Conservation (phyloP, 1,139 yeast genomes). For the Kluyveromyces marxianus region DNA sequence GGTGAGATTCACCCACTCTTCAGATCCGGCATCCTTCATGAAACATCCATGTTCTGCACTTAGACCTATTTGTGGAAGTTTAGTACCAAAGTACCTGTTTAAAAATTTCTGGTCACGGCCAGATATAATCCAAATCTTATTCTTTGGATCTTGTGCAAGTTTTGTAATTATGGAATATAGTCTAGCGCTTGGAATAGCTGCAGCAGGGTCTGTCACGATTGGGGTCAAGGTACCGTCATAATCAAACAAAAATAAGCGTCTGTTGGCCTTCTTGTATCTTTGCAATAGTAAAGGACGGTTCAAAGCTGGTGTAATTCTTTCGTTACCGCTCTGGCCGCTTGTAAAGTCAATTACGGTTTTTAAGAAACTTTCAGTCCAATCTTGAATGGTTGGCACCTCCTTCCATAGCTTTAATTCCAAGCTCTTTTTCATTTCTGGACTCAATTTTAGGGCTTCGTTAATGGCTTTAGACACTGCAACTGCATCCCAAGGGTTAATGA, state of each 20-base stretch:
- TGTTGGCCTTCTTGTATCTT: conserved; percentile 51
- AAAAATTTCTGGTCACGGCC: conserved; percentile 92
- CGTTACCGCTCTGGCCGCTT: conserved; percentile 23
- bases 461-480: conserved; percentile 87
- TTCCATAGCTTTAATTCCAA: conserved; percentile 50
- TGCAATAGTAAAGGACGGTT: conserved; percentile 61
- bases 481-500: conserved; percentile 95
- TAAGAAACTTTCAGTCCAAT: conserved; percentile 69
- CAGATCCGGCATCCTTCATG: conserved; percentile 57
- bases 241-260: conserved; percentile 82
- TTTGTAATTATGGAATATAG: conserved; percentile 52
- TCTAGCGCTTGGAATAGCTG: conserved; percentile 86
- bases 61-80: conserved; percentile 56
- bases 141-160: conserved; percentile 67
- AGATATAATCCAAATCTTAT: conserved; percentile 89
- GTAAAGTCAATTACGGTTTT: conserved; percentile 16
- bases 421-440: conserved; percentile 35
- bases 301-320: conserved; percentile 67
- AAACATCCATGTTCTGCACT: conserved; percentile 98
- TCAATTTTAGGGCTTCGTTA: conserved; percentile 54
- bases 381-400: conserved; percentile 69
- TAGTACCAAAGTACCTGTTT: conserved; percentile 79
- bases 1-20: conserved; percentile 77
- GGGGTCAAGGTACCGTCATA: conserved; percentile 97
- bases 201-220: conserved; percentile 94